Conservation (phyloP, 352 stramenopile genomes). For the Globisporangium sylvaticum region DNA sequence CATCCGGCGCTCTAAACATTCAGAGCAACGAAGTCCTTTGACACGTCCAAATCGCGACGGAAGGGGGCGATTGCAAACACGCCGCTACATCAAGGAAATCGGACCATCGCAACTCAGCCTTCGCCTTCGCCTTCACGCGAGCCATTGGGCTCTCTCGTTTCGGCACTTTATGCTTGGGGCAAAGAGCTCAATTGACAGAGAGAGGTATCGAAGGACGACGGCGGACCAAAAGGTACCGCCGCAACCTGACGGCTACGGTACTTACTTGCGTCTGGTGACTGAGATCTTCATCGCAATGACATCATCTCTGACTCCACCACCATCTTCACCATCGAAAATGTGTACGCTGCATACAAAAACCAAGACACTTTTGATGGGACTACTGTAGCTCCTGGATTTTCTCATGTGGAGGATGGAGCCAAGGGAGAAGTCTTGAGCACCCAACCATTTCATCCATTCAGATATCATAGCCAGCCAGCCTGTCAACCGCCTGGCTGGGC, state of each 20-base stretch:
- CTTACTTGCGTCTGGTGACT: neutral
- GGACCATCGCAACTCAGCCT: neutral
- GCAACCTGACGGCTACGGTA: neutral
- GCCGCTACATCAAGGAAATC: constrained; percentile 3
- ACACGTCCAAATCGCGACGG: neutral
- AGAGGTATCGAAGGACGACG: neutral
- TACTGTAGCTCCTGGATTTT: neutral
- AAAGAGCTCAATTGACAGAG: neutral
- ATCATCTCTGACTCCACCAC: neutral
- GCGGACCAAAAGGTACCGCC: neutral
- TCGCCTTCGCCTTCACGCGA: neutral
- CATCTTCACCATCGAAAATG: neutral
- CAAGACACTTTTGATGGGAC: neutral
- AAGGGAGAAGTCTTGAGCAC: neutral
- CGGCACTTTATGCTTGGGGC: neutral
- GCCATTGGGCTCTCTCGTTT: neutral
- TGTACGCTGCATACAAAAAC: neutral
- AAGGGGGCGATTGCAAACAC: neutral
- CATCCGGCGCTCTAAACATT: neutral
- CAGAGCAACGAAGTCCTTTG: neutral
- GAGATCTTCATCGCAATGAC: neutral
- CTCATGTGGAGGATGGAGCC: neutral
- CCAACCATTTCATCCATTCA: neutral
- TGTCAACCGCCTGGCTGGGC: neutral
- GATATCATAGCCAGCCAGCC: neutral